A percentile compares a stretch with the other conserved stretches of the same genome.
phyloP scores from a whole-genome alignment of 1,284 basidiomycete species.

The Moesziomyces sp. region DNA sequence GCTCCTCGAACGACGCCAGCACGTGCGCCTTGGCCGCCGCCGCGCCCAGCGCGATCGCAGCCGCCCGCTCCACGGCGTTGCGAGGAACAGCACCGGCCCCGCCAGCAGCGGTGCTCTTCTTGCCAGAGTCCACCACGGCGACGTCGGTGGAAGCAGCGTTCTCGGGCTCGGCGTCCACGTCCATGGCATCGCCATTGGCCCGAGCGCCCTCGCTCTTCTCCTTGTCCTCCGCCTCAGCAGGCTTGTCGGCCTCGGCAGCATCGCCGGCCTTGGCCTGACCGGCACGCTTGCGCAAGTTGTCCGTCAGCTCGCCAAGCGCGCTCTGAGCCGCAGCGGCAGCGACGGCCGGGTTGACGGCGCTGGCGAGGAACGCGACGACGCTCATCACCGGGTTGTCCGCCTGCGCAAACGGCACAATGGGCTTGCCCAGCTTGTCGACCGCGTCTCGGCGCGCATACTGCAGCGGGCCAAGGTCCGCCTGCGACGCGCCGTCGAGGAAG shows the following conservation, averaged over 20 bases:
- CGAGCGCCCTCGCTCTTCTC: conserved; percentile 70
- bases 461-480: conserved; percentile 77
- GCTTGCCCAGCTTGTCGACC: conserved; percentile 46
- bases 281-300: conserved; percentile 54
- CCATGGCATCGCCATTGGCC: conserved; percentile 66
- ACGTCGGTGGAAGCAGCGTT: conserved; percentile 15
- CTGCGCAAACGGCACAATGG: conserved; percentile 81
- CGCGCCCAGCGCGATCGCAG: conserved; percentile 75
- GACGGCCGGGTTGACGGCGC: conserved; percentile 87
- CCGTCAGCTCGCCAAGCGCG: conserved; percentile 75
- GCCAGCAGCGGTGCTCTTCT: conserved; percentile 7
- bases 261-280: conserved; percentile 25
- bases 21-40: conserved; percentile 86
- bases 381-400: conserved; percentile 98
- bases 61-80: conserved; percentile 61
- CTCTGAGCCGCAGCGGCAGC: conserved; percentile 93
- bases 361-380: conserved; percentile 94
- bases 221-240: conserved; percentile 17
- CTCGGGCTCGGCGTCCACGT: conserved; percentile 53
- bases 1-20: conserved; percentile 86
- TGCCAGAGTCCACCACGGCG: conserved; percentile 24
- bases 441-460: conserved; percentile 71
- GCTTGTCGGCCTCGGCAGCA: conserved; percentile 7
- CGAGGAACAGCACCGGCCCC: conserved; percentile 54
- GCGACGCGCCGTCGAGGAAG: conserved; percentile 73